Evolutionary conservation across 495 filamentous ascomycete genomes (phyloP).

Genomic region (Rhypophila decipiens): DNA sequence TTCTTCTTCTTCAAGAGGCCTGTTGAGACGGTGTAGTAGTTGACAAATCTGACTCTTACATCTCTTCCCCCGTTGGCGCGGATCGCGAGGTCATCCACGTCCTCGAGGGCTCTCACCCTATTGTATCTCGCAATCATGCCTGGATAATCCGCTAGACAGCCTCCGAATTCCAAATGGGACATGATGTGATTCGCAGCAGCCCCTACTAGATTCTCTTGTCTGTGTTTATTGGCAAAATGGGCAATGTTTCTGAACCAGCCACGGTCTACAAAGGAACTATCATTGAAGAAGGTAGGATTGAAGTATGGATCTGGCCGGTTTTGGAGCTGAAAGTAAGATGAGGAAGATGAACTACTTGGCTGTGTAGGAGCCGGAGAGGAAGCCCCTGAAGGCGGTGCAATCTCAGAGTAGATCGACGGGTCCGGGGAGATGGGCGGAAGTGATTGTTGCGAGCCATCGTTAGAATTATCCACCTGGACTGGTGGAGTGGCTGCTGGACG

Average conservation of each 20-base stretch:
- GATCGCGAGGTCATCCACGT: constrained; percentile 42
- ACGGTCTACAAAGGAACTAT: constrained; percentile 56
- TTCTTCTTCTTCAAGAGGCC: constrained; percentile 49
- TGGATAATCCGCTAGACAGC: constrained; percentile 68
- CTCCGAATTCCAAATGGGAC: constrained; percentile 78
- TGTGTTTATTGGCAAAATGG: constrained; percentile 77
- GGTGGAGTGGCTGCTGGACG: constrained; percentile 45
- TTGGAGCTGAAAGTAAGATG: constrained; percentile 6
- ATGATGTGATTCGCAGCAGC: constrained; percentile 68
- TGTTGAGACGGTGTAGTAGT: constrained; percentile 85
- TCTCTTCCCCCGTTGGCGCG: not conserved
- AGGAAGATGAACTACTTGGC: constrained; percentile 10
- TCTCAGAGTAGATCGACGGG: constrained; percentile 29
- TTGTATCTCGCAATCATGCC: constrained; percentile 65
- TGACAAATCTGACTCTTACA: constrained; percentile 64
- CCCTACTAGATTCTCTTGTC: constrained; percentile 54
- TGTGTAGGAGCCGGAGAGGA: constrained; percentile 15
- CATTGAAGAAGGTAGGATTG: constrained; percentile 69
- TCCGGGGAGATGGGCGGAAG: constrained; percentile 22
- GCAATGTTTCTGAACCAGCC: constrained; percentile 59
- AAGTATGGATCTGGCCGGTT: constrained; percentile 51
- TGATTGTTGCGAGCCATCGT: constrained; percentile 1
- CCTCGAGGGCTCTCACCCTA: constrained; percentile 61
- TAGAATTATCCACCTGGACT: constrained; percentile 4
- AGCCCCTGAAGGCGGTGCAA: constrained; percentile 22